Conservation (phyloP, 1,139 yeast genomes). For the Suhomyces wounanorum region DNA sequence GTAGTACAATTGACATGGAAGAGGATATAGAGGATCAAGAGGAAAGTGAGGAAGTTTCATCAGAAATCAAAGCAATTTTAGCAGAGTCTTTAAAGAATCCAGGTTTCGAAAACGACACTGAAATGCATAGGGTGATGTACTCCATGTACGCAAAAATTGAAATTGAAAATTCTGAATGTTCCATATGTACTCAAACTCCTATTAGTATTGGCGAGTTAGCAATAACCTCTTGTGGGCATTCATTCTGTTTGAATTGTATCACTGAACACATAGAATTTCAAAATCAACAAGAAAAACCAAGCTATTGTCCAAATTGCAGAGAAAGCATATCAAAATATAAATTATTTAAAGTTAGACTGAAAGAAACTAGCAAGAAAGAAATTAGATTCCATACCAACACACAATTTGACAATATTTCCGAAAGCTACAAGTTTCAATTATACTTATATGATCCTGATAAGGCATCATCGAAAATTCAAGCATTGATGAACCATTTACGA, state of each 20-base stretch:
- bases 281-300: constrained; percentile 29
- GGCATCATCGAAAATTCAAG: constrained; percentile 73
- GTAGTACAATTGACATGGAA: constrained; percentile 43
- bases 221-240: constrained; percentile 80
- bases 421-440: constrained; percentile 33
- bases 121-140: constrained; percentile 32
- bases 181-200: constrained; percentile 75
- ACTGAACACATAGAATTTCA: constrained; percentile 65
- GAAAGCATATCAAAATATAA: constrained; percentile 43
- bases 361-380: constrained; percentile 33
- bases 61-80: constrained; percentile 18
- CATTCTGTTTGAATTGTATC: constrained; percentile 75
- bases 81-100: constrained; percentile 16
- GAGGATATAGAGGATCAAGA: constrained; percentile 24
- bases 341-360: constrained; percentile 40
- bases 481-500: constrained; percentile 62
- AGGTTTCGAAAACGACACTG: constrained; percentile 39
- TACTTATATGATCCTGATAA: constrained; percentile 52
- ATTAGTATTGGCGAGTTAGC: constrained; percentile 58
- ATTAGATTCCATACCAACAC: constrained; percentile 34
- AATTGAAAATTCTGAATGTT: constrained; percentile 68
- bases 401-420: constrained; percentile 22
- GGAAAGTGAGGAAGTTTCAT: constrained; percentile 12
- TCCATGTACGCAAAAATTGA: constrained; percentile 24
- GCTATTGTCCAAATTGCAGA: constrained; percentile 67